Conservation (phyloP, 2,329 filamentous ascomycete genomes). For the Lachnellula willkommii region DNA sequence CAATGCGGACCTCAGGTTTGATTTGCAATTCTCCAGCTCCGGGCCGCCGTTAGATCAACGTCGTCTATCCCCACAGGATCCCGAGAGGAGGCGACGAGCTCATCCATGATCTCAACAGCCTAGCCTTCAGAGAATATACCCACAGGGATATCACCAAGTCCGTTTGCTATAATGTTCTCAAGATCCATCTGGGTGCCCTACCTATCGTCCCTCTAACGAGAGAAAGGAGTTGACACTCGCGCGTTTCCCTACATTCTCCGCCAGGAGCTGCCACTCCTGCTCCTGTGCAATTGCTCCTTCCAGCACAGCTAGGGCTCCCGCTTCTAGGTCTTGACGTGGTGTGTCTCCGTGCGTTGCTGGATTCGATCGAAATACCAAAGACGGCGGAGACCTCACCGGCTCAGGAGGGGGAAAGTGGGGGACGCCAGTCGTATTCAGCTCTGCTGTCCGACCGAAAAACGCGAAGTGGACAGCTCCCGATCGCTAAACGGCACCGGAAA, state of each 20-base stretch:
- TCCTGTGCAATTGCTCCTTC: conserved; percentile 5
- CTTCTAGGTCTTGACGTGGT: conserved; percentile 6
- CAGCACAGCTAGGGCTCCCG: conserved; percentile 6
- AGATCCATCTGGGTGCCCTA: conserved; percentile 1
- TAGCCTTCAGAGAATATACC: not conserved
- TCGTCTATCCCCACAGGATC: not conserved
- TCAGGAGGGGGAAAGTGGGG: conserved; percentile 5
- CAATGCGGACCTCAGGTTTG: not conserved
- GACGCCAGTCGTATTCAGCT: conserved; percentile 12
- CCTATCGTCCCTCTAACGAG: not conserved
- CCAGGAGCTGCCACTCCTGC: conserved; percentile 4
- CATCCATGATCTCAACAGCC: not conserved
- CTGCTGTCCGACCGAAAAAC: conserved; percentile 13
- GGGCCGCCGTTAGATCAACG: not conserved
- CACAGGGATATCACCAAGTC: conserved; percentile 1
- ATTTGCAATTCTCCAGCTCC: not conserved
- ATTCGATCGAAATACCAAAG: conserved; percentile 7
- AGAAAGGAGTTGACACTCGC: conserved; percentile 3
- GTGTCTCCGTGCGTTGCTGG: conserved; percentile 6
- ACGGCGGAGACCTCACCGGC: conserved; percentile 8
- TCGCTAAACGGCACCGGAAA: conserved; percentile 11
- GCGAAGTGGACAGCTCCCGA: conserved; percentile 12
- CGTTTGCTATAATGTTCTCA: conserved; percentile 2
- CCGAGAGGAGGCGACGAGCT: not conserved
- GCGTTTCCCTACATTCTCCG: conserved; percentile 3